These are phyloP conservation scores for Paracoccidioides lutzii DNA, from an alignment of 2,329 filamentous ascomycete species.

Conservation along the genomic window DNA sequence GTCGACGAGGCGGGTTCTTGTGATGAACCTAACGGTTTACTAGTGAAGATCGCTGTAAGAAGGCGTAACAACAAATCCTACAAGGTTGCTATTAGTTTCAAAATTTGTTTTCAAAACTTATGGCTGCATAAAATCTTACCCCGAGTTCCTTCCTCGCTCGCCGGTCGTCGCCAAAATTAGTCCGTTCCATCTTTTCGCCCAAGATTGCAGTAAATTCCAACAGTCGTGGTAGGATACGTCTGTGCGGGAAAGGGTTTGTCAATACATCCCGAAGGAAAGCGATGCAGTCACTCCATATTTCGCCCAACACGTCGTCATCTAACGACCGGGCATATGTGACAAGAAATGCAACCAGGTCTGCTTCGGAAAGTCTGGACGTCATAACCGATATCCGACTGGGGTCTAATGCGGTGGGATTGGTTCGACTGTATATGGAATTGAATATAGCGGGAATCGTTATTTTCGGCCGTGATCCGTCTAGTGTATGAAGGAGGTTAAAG, in stretches of 20 bases:
- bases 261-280: slow-evolving; percentile 81
- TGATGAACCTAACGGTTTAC: slow-evolving; percentile 60
- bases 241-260: slow-evolving; percentile 85
- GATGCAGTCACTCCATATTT: slow-evolving; percentile 94
- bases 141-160: slow-evolving; percentile 84
- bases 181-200: slow-evolving; percentile 93
- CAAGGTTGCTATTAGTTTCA: slow-evolving; percentile 13
- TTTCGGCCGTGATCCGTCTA: slow-evolving; percentile 82
- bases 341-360: slow-evolving; percentile 74
- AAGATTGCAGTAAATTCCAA: slow-evolving; percentile 81
- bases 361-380: slow-evolving; percentile 70
- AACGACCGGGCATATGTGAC: slow-evolving; percentile 81
- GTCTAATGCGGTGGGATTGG: slow-evolving; percentile 70
- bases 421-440: slow-evolving; percentile 90
- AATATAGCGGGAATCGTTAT: slow-evolving; percentile 89
- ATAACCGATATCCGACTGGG: slow-evolving; percentile 71
- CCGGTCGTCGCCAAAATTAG: slow-evolving; percentile 86
- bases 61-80: slow-evolving; percentile 82
- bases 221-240: slow-evolving; percentile 74
- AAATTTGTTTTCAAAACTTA: background rate
- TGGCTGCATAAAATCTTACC: slow-evolving; percentile 39
- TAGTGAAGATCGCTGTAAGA: slow-evolving; percentile 87
- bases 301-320: slow-evolving; percentile 94
- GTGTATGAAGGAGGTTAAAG: slow-evolving; percentile 74
- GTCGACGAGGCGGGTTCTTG: slow-evolving; percentile 37